These are phyloP conservation scores for Aspergillus sp. DNA, from an alignment of 2,329 filamentous ascomycete genomes.

Conservation along the genomic window DNA sequence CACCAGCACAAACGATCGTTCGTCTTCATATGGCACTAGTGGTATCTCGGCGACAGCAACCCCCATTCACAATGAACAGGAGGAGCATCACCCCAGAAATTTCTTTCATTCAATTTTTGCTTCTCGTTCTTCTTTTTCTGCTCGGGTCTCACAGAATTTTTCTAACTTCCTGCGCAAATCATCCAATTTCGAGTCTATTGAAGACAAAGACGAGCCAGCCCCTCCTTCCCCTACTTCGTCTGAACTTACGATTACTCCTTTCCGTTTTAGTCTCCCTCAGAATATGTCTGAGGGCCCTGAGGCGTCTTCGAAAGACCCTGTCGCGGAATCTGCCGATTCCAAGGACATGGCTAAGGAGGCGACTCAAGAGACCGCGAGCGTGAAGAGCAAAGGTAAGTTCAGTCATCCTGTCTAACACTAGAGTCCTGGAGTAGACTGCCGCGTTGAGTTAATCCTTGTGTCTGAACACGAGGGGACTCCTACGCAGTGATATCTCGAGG, in stretches of 20 bases:
- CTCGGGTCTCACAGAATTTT: neutral
- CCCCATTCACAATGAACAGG: neutral
- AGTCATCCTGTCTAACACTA: too few species aligned
- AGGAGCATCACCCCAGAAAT: neutral
- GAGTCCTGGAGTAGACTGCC: too few species aligned
- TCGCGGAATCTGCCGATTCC: neutral
- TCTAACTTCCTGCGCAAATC: neutral
- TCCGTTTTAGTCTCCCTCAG: neutral
- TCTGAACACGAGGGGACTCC: too few species aligned
- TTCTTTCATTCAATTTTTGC: neutral
- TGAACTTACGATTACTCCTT: neutral
- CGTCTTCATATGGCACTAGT: neutral
- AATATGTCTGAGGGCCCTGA: neutral
- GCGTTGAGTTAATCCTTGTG: too few species aligned
- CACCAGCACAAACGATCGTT: neutral
- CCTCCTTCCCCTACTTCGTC: slow-evolving; percentile 2
- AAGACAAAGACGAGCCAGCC: neutral
- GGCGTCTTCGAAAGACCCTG: slow-evolving; percentile 1
- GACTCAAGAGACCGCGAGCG: neutral
- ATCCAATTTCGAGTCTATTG: neutral
- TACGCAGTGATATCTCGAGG: too few species aligned
- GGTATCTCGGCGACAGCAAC: neutral
- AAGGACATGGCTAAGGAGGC: neutral
- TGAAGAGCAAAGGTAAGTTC: neutral
- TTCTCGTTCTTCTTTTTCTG: neutral